Evolutionary conservation across 139 green algal species (phyloP).

Genomic region (Limnomonas spitsbergensis): DNA sequence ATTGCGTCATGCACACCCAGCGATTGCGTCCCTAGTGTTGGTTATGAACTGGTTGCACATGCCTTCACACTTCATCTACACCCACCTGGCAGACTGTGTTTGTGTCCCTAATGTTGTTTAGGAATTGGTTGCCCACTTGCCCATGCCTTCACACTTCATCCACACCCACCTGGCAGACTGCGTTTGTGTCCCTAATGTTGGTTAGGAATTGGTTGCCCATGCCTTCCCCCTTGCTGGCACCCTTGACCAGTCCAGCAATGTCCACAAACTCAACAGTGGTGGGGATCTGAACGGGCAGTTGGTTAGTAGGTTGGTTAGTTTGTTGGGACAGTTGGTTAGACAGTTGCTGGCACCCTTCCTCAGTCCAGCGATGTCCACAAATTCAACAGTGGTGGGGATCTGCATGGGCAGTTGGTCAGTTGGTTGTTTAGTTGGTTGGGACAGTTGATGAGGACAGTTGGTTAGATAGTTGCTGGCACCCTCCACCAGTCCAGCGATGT

Average conservation of each 20-base stretch:
- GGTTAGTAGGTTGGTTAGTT: neutral
- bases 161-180: slow-evolving; percentile 86
- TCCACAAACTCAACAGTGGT: slow-evolving; percentile 97
- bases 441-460: no score
- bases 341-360: neutral
- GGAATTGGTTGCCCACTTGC: no score
- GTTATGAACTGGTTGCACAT: no score
- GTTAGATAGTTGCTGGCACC: slow-evolving; percentile 82
- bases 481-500: slow-evolving; percentile 95
- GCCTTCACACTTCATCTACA: no score
- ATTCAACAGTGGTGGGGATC: neutral
- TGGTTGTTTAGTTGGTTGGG: no score
- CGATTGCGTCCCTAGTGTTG: no score
- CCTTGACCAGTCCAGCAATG: slow-evolving; percentile 93
- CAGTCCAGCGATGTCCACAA: neutral
- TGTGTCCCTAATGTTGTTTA: no score
- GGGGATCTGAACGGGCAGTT: slow-evolving; percentile 55
- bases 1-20: no score
- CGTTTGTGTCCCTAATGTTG: slow-evolving; percentile 93
- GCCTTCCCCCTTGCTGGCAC: slow-evolving; percentile 84
- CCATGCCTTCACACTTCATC: no score
- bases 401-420: neutral
- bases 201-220: slow-evolving; percentile 98
- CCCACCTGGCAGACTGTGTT: no score
- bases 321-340: neutral